Evolutionary conservation across 2,329 filamentous ascomycete species (phyloP), one percentile per base, ranked within the genome.

Genomic region (Lomentospora prolificans): DNA sequence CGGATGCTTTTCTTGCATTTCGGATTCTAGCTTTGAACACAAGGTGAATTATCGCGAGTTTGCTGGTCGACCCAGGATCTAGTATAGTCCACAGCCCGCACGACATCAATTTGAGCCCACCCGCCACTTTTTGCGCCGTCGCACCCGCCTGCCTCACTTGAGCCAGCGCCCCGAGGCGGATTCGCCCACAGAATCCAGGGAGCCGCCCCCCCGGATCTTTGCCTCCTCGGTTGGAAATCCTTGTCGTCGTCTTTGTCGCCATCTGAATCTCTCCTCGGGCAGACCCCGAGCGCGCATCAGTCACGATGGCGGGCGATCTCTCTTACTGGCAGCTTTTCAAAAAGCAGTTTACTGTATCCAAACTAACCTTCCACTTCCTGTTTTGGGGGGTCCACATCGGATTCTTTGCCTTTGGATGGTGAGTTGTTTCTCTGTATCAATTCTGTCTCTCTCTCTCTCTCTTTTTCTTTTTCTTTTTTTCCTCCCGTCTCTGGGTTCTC

Each of bases 361-460:
- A 95, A 70, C 67, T 95, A 57, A 58, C 87, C 51, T 96, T 95
- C 70, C 87, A 95, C 68, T 63, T 89, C 61, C 69, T 94, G 53
- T 96, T 95, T 68, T 92, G 90, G 84, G 79, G 77, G 3, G 73
- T 89, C 44, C 90, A 96, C 66, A 83, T 83, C 69, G 85, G 77
- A 24, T 69, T 95, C 17, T 96, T 96, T 67, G 86, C 80, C 44
- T 81, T 84, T 64, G 90, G 90, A 79, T 96, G 90, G 90, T 95
- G 77, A 66, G 86, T n/a, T 57, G 12, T 22, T n/a, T 10, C 24
- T 27, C 27, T 30, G 14, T 30, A 14, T 30, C 53, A 8, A 12
- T 4, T 22, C 19, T 5, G 17, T 7, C 41, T 27, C 22, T n/a
- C n/a, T n/a, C n/a, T n/a, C n/a, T n/a, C n/a, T n/a, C n/a, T n/a